Conservation (phyloP, 2,329 filamentous ascomycete species). For the Daldinia sp. region DNA sequence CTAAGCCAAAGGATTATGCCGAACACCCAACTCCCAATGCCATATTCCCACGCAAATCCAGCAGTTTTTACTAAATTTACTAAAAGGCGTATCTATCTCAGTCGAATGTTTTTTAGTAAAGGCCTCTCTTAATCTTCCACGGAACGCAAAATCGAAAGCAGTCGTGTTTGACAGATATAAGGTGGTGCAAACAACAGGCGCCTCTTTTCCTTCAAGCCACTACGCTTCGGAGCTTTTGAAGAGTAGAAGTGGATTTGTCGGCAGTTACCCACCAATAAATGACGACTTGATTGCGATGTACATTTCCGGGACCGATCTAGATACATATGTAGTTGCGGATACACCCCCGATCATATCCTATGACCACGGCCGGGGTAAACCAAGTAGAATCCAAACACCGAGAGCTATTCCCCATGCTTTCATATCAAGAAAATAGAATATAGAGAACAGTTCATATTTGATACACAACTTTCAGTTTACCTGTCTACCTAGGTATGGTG, state of each 20-base stretch:
- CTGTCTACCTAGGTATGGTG: not conserved
- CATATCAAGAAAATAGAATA: not conserved
- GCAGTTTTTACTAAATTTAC: conserved; percentile 11
- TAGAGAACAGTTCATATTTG: not conserved
- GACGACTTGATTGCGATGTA: not conserved
- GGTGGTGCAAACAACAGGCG: conserved; percentile 1
- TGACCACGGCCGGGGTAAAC: not conserved
- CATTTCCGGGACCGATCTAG: conserved; percentile 14
- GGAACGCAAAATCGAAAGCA: not conserved
- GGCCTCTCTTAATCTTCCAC: not conserved
- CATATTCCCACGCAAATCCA: conserved; percentile 15
- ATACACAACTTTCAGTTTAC: not conserved
- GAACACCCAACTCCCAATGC: conserved; percentile 15
- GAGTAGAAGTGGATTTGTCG: conserved; percentile 21
- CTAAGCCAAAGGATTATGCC: conserved; percentile 8
- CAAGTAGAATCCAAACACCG: not conserved
- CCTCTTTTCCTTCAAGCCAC: conserved; percentile 8
- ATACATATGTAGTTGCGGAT: conserved; percentile 13
- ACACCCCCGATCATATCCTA: not conserved
- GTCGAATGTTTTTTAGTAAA: not conserved
- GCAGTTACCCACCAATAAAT: conserved; percentile 28
- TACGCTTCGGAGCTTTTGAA: conserved; percentile 12
- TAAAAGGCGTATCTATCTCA: conserved; percentile 1
- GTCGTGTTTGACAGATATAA: conserved; percentile 11
- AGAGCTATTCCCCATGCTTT: not conserved